Percentiles rank a stretch among this genome's conserved stretches.
phyloP scores from a whole-genome alignment of 176 grass and related monocot species.

The Panicum miliaceum region DNA sequence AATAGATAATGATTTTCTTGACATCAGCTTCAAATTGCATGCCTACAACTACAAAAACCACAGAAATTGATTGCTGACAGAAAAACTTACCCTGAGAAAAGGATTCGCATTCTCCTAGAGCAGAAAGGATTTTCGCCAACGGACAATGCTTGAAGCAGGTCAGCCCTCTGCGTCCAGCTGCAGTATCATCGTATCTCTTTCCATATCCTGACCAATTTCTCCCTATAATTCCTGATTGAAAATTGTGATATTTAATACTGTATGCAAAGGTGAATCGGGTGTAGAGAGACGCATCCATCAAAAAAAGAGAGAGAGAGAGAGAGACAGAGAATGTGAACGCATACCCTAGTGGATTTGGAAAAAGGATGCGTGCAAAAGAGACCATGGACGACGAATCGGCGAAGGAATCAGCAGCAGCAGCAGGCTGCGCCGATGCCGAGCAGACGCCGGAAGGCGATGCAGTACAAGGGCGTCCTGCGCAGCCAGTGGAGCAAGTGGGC shows the following conservation, averaged over 20 bases:
- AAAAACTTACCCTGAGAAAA: conserved; percentile 66
- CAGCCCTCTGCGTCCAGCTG: conserved; percentile 62
- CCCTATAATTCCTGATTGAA: too few species aligned
- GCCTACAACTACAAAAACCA: neutral
- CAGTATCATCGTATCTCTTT: too few species aligned
- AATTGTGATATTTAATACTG: too few species aligned
- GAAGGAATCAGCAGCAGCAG: neutral
- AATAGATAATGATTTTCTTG: conserved; percentile 4
- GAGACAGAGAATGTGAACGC: too few species aligned
- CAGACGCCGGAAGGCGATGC: conserved; percentile 2
- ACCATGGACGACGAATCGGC: too few species aligned
- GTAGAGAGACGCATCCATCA: too few species aligned
- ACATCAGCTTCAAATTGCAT: neutral
- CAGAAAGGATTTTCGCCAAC: conserved; percentile 60
- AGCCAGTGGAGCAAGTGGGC: conserved; percentile 93
- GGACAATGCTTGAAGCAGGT: conserved; percentile 60
- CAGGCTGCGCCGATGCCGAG: neutral
- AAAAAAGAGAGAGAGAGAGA: too few species aligned
- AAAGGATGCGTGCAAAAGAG: too few species aligned
- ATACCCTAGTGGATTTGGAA: too few species aligned
- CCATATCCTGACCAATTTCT: too few species aligned
- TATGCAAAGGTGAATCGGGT: too few species aligned
- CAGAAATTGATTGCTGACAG: neutral
- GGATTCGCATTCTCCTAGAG: conserved; percentile 79
- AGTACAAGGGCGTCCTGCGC: conserved; percentile 70